Conservation (phyloP, 2,329 filamentous ascomycete genomes). For the Talaromyces islandicus region DNA sequence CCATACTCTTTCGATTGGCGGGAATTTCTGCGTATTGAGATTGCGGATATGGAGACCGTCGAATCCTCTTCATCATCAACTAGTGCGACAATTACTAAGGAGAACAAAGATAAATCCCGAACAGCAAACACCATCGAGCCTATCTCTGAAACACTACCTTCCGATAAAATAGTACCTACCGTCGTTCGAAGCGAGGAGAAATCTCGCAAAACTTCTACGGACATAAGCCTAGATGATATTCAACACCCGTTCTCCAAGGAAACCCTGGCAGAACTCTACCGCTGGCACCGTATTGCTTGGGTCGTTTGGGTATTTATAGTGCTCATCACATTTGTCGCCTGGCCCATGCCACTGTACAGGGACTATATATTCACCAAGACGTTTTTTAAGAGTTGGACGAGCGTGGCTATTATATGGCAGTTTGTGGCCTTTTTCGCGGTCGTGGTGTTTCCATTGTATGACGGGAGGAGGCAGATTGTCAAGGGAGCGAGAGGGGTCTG, state of each 20-base stretch:
- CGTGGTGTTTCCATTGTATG: slow-evolving; percentile 44
- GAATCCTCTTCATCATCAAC: slow-evolving; percentile 8
- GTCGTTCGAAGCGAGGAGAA: neutral
- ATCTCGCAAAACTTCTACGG: neutral
- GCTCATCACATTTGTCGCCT: slow-evolving; percentile 41
- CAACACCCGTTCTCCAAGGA: slow-evolving; percentile 38
- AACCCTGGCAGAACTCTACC: slow-evolving; percentile 27
- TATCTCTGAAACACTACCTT: slow-evolving; percentile 2
- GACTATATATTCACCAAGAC: slow-evolving; percentile 42
- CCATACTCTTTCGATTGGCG: slow-evolving; percentile 39
- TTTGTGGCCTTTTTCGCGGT: slow-evolving; percentile 44
- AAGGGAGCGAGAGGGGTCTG: neutral
- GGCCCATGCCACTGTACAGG: slow-evolving; percentile 47
- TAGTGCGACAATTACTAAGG: neutral
- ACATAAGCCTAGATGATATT: slow-evolving; percentile 32
- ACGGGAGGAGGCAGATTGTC: slow-evolving; percentile 39
- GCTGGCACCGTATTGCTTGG: slow-evolving; percentile 38
- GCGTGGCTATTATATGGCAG: slow-evolving; percentile 44
- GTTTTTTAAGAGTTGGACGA: slow-evolving; percentile 43
- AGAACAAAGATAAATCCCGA: slow-evolving; percentile 4
- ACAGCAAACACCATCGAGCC: neutral
- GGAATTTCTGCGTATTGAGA: slow-evolving; percentile 43
- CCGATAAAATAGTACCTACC: slow-evolving; percentile 1
- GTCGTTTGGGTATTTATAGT: slow-evolving; percentile 38
- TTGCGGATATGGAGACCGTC: slow-evolving; percentile 32